phyloP scores from a whole-genome alignment of 1,284 basidiomycete species.

The Pulveroboletus sp. region DNA sequence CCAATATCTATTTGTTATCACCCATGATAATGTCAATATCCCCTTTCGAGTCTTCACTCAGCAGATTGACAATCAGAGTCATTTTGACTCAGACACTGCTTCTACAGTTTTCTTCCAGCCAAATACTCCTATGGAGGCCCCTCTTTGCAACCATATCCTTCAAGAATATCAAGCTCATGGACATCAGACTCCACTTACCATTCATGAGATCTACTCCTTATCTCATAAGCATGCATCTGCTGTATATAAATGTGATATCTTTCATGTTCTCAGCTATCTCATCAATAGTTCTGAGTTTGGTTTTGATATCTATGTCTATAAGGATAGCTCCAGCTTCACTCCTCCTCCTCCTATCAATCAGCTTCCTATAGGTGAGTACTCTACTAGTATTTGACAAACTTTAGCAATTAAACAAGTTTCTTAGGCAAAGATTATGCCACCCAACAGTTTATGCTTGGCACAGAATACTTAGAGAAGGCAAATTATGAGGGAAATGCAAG shows the following conservation, averaged over 20 bases:
- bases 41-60: not conserved
- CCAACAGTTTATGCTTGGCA: conserved; percentile 23
- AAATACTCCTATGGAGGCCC: not conserved
- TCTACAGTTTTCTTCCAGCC: not conserved
- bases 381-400: too few relatives aligned
- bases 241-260: not conserved
- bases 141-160: not conserved
- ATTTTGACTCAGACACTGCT: not conserved
- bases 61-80: not conserved
- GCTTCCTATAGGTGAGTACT: not conserved
- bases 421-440: not conserved
- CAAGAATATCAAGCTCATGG: not conserved
- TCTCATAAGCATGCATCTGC: not conserved
- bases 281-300: not conserved
- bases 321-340: not conserved
- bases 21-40: not conserved
- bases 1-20: not conserved
- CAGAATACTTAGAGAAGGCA: conserved; percentile 37
- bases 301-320: not conserved
- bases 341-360: not conserved
- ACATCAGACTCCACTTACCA: too few relatives aligned
- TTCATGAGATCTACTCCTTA: too few relatives aligned
- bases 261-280: not conserved
- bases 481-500: conserved; percentile 40
- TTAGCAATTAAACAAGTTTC: too few relatives aligned